A percentile compares a stretch with the other conserved stretches of the same genome.
Conservation (phyloP, 1,139 yeast genomes). For the Yamadazyma sp. region DNA sequence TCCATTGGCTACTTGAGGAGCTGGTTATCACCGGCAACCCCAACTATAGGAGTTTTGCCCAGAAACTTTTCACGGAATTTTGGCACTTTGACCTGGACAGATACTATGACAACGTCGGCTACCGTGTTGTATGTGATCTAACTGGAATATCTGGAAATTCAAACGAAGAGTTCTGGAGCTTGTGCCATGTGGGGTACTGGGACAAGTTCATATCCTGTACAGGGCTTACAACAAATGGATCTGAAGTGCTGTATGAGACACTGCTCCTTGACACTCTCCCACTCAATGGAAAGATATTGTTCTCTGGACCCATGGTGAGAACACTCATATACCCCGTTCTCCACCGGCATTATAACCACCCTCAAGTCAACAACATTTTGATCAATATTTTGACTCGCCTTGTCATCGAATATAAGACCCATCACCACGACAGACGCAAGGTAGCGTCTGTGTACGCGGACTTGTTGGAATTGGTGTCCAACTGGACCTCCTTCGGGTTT, state of each 20-base stretch:
- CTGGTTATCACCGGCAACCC: constrained; percentile 10
- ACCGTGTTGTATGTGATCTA: constrained; percentile 17
- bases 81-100: constrained; percentile 24
- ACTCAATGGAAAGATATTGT: constrained; percentile 6
- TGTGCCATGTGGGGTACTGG: constrained; percentile 34
- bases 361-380: constrained; percentile 24
- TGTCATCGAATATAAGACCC: constrained; percentile 8
- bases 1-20: constrained; percentile 40
- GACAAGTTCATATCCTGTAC: constrained; percentile 19
- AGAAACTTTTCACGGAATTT: constrained; percentile 25
- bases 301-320: neutral
- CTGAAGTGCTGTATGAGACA: constrained; percentile 11
- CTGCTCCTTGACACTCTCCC: constrained; percentile 11
- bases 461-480: constrained; percentile 8
- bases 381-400: constrained; percentile 19
- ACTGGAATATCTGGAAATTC: constrained; percentile 17
- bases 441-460: neutral
- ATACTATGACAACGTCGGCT: constrained; percentile 20
- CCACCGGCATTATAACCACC: constrained; percentile 22
- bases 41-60: constrained; percentile 9
- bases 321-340: constrained; percentile 5
- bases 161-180: constrained; percentile 27
- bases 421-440: neutral
- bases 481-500: constrained; percentile 29
- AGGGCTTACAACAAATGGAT: constrained; percentile 11